Evolutionary conservation across 352 stramenopile species (phyloP), one percentile per base, ranked within the genome.

Genomic region (Phytopythium litorale): DNA sequence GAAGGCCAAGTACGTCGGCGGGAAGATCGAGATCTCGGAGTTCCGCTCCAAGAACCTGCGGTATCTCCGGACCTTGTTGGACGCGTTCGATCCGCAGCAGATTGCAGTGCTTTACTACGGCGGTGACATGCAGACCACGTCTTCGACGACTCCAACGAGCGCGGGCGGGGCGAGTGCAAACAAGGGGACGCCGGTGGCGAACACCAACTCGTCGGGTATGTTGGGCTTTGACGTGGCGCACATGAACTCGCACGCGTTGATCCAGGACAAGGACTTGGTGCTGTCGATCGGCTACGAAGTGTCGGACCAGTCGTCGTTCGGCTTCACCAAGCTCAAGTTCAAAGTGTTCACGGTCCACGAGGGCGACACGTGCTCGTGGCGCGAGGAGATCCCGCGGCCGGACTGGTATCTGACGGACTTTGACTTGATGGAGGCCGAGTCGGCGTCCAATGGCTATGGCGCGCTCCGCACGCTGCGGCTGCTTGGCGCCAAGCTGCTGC

Each of bases 11-110:
- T 94, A 90, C 63, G 74, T 81, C 11, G 81, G 72, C 8, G 79
- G 84, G 23, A 94, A 94, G 56, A 75, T 86, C 23, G 84, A 92
- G 42, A 78, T 84, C 33, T 78, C 76, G 0, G 73, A 80, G 23
- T 89, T 91, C 46, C 75, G 81, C 18, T 79, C 83, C 33, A 73
- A 75, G 35, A 94, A 94, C 46, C 61, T 94, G 55, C 83, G 83
- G 30, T 85, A 81, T 15, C 57, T 94, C 28, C 81, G 84, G 6
- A 85, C 72, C 23, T 58, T 94, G 21, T 52, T 94, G 32, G 82
- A 94, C 51, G 76, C 81, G 8, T 94, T 94, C 53, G 84, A 92
- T 30, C 82, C 84, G 8, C 77, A 91, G 45, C 84, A 94, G 57
- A 87, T 94, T 21, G 84, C 84, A 3, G 83, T 94, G 42, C 54